A percentile compares a stretch with the other conserved stretches of the same genome.
Conservation (phyloP, 768 basidiomycete genomes). For the Cystofilobasidium bisporidii region DNA sequence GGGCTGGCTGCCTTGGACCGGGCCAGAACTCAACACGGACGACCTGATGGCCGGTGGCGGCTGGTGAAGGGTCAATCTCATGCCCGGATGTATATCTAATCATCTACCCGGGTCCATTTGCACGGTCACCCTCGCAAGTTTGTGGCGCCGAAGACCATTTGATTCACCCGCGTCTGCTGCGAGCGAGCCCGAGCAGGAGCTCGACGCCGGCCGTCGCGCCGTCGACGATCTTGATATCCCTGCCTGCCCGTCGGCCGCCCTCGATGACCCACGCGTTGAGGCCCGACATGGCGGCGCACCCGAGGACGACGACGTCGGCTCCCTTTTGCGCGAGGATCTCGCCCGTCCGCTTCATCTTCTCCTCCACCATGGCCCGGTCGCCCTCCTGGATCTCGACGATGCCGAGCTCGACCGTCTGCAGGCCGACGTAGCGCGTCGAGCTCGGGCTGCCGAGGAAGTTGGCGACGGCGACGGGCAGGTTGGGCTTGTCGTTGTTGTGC, state of each 20-base stretch:
- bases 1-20: too few relatives aligned
- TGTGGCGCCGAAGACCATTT: too few relatives aligned
- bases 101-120: too few relatives aligned
- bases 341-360: constrained; percentile 14
- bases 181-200: constrained; percentile 27
- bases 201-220: constrained; percentile 31
- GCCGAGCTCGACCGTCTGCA: constrained; percentile 26
- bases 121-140: too few relatives aligned
- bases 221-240: constrained; percentile 29
- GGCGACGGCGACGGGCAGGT: constrained; percentile 28
- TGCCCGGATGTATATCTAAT: too few relatives aligned
- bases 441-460: constrained; percentile 28
- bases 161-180: neutral
- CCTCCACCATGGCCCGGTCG: constrained; percentile 28
- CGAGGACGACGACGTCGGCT: too few relatives aligned
- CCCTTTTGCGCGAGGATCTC: constrained; percentile 24
- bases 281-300: constrained; percentile 33
- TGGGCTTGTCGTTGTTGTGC: constrained; percentile 23
- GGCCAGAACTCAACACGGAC: too few relatives aligned
- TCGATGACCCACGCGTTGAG: constrained; percentile 31
- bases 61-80: too few relatives aligned
- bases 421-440: constrained; percentile 28
- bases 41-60: too few relatives aligned
- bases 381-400: constrained; percentile 30
- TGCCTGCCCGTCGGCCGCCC: constrained; percentile 23